Evolutionary conservation across 2,329 filamentous ascomycete genomes (phyloP).

Genomic region (Sclerotinia spermophila): DNA sequence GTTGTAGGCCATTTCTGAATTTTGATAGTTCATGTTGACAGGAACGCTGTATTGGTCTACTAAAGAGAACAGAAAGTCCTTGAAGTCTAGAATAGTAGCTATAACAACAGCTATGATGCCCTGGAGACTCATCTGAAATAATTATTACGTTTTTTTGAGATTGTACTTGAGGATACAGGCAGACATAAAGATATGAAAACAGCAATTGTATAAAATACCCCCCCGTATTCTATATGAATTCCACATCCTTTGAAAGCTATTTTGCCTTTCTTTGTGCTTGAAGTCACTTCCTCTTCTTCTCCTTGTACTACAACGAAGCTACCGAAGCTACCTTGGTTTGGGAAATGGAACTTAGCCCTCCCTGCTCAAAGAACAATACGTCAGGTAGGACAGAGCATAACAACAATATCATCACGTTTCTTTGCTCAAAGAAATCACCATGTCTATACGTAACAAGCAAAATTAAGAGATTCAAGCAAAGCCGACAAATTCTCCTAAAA

Average conservation of each 20-base stretch:
- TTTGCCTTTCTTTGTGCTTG: conserved; percentile 1
- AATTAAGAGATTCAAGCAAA: neutral
- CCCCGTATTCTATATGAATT: neutral
- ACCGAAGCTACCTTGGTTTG: neutral
- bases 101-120: neutral
- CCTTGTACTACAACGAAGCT: neutral
- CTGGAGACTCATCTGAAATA: neutral
- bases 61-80: neutral
- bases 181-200: neutral
- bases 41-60: neutral
- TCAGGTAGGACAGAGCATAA: neutral
- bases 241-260: neutral
- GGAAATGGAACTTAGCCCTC: neutral
- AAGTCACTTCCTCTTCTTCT: neutral
- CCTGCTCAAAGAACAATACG: neutral
- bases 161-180: neutral
- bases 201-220: neutral
- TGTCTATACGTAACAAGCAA: neutral
- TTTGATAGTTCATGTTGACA: neutral
- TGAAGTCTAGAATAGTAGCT: too few species aligned
- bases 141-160: too few species aligned
- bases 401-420: conserved; percentile 1
- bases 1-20: neutral
- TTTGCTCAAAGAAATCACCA: neutral
- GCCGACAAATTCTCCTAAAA: neutral